phyloP scores from a whole-genome alignment of 1,139 yeast genomes.

The Scheffersomyces segobiensis region DNA sequence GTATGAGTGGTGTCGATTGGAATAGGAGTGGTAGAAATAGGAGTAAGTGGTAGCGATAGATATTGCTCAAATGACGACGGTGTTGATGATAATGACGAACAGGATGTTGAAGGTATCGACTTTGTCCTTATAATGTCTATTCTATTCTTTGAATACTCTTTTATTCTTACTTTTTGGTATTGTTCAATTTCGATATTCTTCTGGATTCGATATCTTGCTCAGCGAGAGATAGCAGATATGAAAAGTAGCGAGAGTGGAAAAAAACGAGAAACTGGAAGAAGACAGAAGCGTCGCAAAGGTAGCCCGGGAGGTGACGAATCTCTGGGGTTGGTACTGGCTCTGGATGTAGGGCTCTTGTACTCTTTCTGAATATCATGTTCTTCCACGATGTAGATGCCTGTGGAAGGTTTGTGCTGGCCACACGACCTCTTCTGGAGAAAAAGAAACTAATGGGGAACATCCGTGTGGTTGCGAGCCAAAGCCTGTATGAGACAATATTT shows the following conservation, averaged over 20 bases:
- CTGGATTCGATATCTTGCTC: background rate
- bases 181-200: background rate
- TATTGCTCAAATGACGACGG: background rate
- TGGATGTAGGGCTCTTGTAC: background rate
- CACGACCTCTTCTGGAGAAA: background rate
- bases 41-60: background rate
- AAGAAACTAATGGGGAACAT: background rate
- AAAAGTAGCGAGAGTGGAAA: background rate
- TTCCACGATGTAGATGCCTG: background rate
- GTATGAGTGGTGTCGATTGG: background rate
- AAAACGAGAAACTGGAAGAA: no score
- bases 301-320: background rate
- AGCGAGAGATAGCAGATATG: background rate
- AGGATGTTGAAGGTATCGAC: background rate
- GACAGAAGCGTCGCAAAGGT: background rate
- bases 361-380: background rate
- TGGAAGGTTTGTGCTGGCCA: background rate
- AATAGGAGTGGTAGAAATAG: background rate
- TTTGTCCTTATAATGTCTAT: no score
- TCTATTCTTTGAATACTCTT: no score
- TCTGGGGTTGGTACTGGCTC: background rate
- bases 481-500: background rate
- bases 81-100: background rate
- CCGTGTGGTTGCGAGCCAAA: background rate
- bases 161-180: no score